Base-by-base conservation (phyloP, 768 basidiomycete species). In the Naganishia antarctica region DNA sequence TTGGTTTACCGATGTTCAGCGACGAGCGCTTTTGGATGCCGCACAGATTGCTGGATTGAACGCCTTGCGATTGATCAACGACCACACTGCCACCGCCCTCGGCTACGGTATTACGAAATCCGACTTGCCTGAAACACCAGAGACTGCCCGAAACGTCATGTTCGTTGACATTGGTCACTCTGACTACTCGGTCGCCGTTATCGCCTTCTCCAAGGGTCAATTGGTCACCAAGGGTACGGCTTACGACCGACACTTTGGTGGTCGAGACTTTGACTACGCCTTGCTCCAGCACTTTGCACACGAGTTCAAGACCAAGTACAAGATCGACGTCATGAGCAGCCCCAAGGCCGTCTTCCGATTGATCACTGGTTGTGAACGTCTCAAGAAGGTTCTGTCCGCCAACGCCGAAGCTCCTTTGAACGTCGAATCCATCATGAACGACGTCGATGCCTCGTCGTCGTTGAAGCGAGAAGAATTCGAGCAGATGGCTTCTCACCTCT, bases 41-140 rank as follows among this genome's bases (percentile, higher is more conserved):
- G 91, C 91, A 45, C 73, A 84, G 65, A 90, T 99, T 72, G 91
- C 90, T 61, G 87, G 88, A 64, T 84, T 98, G 66, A 96, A 91
- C 78, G 80, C 85, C 68, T 89, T 98, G 66, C 90, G 94, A 58
- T 83, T 99, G 78, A 91, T 98, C 82, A 97, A 97, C 81, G 96
- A 98, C 78, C 87, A 88, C 63, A 98, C 94, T 67, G 96, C 94
- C 60, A 84, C 87, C 63, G 96, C 96, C 43, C 87, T 99, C 76
- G 91, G 90, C 59, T 99, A 94, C 80, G 96, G 96, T 70, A 98
- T 98, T 83, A 99, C 94, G 69, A 99, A 99, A 80, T 85, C 88
- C 28, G 96, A 99, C 78, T 86, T 99, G 46, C 96, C 96, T 23
- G 78, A 79, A 37, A 86, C 87, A 15, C 76, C 85, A 34, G 91